Conservation (phyloP, 2,329 filamentous ascomycete species). For the Emmonsia crescens region DNA sequence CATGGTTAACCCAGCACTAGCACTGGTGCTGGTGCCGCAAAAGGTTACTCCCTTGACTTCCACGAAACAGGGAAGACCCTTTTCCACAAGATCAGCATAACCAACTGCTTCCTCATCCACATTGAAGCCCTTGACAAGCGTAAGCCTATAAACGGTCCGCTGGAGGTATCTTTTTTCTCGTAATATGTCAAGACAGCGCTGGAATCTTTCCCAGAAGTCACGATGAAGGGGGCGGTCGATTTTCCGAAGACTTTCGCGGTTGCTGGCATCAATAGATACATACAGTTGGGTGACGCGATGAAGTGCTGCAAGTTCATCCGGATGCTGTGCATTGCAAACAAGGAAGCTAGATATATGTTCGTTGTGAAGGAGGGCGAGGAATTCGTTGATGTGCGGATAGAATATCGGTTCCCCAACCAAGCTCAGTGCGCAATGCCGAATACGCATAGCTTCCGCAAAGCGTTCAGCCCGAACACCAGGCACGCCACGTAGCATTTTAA, state of each 20-base stretch:
- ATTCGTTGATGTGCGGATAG: slow-evolving; percentile 94
- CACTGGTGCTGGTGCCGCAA: slow-evolving; percentile 79
- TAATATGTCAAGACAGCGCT: slow-evolving; percentile 79
- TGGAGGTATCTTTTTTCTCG: slow-evolving; percentile 72
- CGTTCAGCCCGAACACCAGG: slow-evolving; percentile 85
- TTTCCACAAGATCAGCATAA: slow-evolving; percentile 80
- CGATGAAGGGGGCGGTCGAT: slow-evolving; percentile 89
- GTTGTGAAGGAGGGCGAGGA: slow-evolving; percentile 68
- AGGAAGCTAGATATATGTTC: slow-evolving; percentile 89
- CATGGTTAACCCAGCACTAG: slow-evolving; percentile 85
- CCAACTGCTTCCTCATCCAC: slow-evolving; percentile 85
- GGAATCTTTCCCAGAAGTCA: slow-evolving; percentile 96
- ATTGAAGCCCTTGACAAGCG: slow-evolving; percentile 96
- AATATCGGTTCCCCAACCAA: slow-evolving; percentile 98
- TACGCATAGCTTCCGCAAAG: slow-evolving; percentile 84
- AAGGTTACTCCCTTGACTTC: slow-evolving; percentile 97
- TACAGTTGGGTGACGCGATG: slow-evolving; percentile 89
- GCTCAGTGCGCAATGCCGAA: slow-evolving; percentile 83
- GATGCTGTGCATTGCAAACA: slow-evolving; percentile 95
- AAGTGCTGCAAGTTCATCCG: slow-evolving; percentile 72
- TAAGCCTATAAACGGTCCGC: slow-evolving; percentile 87
- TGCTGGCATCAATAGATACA: slow-evolving; percentile 89
- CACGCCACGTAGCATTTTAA: slow-evolving; percentile 91
- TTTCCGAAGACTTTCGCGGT: slow-evolving; percentile 72
- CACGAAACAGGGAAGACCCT: slow-evolving; percentile 79